These are phyloP conservation scores for Xylaria digitata DNA, from an alignment of 2,329 filamentous ascomycete species.

Conservation along the genomic window DNA sequence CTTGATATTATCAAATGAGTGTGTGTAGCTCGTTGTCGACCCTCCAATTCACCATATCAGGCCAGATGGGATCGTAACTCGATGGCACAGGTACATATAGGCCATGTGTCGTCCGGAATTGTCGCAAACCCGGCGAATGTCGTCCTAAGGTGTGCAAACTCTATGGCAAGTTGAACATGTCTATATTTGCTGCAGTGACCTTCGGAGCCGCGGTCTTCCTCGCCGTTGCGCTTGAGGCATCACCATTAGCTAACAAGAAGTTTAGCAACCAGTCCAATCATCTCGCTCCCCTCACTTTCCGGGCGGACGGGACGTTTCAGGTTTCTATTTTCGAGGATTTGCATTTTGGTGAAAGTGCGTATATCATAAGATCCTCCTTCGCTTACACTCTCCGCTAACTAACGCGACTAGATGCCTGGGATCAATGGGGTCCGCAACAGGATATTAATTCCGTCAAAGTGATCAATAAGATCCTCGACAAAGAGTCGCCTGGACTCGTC, in stretches of 20 bases:
- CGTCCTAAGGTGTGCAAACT: constrained; percentile 38
- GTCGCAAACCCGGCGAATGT: constrained; percentile 13
- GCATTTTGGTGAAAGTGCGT: constrained; percentile 75
- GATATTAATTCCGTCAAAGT: constrained; percentile 68
- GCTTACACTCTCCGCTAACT: constrained; percentile 3
- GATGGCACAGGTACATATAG: constrained; percentile 49
- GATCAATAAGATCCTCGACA: constrained; percentile 67
- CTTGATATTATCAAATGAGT: constrained; percentile 1
- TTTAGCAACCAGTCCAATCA: constrained; percentile 32
- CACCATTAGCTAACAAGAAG: constrained; percentile 40
- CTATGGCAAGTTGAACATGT: constrained; percentile 28
- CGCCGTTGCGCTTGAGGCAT: constrained; percentile 29
- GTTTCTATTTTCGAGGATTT: constrained; percentile 74
- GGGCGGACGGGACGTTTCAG: constrained; percentile 60
- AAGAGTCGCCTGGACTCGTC: constrained; percentile 68
- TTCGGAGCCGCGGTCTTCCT: constrained; percentile 28
- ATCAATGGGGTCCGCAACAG: constrained; percentile 60
- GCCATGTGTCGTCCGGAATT: constrained; percentile 34
- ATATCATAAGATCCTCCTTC: not conserved
- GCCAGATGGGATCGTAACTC: constrained; percentile 1
- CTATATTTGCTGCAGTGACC: constrained; percentile 13
- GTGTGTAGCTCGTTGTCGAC: constrained; percentile 10
- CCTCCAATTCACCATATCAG: constrained; percentile 19
- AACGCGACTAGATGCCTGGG: constrained; percentile 55
- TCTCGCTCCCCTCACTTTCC: constrained; percentile 52